A percentile compares a stretch with the other conserved stretches of the same genome.
Conservation (phyloP, 139 green algal species). For the Chlamydomonas sp. region DNA sequence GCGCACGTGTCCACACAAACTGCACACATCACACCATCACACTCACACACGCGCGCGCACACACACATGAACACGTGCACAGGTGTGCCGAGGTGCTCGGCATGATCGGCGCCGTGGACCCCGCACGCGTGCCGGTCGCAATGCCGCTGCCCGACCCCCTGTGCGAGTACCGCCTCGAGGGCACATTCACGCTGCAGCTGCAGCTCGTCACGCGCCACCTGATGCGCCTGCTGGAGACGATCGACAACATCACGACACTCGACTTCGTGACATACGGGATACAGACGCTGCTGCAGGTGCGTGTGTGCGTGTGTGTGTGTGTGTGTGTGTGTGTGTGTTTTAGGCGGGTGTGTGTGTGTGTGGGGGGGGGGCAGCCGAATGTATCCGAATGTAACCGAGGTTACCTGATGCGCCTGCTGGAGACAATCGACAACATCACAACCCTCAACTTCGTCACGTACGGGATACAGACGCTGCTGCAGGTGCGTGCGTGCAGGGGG, state of each 20-base stretch:
- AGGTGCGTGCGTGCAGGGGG: no score
- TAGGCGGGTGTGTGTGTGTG: no score
- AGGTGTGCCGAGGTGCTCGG: slow-evolving; percentile 73
- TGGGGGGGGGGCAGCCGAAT: no score
- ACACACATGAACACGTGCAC: slow-evolving; percentile 4
- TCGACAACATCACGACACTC: slow-evolving; percentile 57
- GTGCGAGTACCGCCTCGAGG: slow-evolving; percentile 4
- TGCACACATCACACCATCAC: neutral
- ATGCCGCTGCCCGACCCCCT: slow-evolving; percentile 13
- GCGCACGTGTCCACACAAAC: no score
- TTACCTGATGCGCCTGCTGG: slow-evolving; percentile 78
- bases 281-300: slow-evolving; percentile 42
- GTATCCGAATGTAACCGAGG: no score
- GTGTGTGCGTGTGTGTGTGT: no score
- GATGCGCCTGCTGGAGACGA: slow-evolving; percentile 70
- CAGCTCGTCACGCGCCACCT: slow-evolving; percentile 49
- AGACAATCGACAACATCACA: slow-evolving; percentile 57
- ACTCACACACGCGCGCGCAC: neutral
- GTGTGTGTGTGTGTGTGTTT: no score
- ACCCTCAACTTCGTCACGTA: slow-evolving; percentile 67
- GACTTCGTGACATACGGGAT: slow-evolving; percentile 70
- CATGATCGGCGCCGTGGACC: slow-evolving; percentile 74
- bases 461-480: slow-evolving; percentile 54
- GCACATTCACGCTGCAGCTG: neutral
- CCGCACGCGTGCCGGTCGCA: slow-evolving; percentile 37